Conservation (phyloP, 179 eudicot genomes). For the Beta corolliflora region DNA sequence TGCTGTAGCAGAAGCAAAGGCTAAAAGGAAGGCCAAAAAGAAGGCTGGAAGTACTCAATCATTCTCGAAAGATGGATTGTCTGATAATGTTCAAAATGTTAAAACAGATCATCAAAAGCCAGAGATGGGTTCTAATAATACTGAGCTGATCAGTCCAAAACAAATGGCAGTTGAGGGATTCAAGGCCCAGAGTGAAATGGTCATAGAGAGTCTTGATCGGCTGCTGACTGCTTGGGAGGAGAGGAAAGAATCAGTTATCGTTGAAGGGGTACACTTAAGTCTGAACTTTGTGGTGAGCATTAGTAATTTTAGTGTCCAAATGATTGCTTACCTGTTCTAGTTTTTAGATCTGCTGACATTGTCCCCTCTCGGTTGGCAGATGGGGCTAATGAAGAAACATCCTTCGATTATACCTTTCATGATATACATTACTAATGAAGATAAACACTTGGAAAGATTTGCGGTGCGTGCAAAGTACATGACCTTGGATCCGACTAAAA, state of each 20-base stretch:
- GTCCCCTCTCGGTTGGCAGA: conserved; percentile 47
- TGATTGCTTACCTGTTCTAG: background rate
- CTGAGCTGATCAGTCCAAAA: conserved; percentile 68
- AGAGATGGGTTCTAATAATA: conserved; percentile 39
- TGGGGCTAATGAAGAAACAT: conserved; percentile 99
- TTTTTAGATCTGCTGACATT: conserved; percentile 10
- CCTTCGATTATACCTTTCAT: conserved; percentile 95
- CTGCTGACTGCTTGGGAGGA: conserved; percentile 95
- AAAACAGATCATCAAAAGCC: conserved; percentile 40
- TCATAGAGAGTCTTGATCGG: conserved; percentile 93
- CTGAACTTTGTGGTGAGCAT: conserved; percentile 90
- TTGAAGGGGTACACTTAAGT: conserved; percentile 97
- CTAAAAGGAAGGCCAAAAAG: conserved; percentile 76
- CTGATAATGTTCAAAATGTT: conserved; percentile 39
- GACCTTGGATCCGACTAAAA: conserved; percentile 93
- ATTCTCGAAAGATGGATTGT: conserved; percentile 41
- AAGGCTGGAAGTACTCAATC: conserved; percentile 45
- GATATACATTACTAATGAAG: conserved; percentile 91
- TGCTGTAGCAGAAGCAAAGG: conserved; percentile 91
- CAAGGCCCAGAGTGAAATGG: conserved; percentile 99
- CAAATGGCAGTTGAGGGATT: conserved; percentile 95
- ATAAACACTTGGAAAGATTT: conserved; percentile 92
- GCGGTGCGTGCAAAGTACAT: conserved; percentile 98
- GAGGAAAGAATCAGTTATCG: conserved; percentile 86
- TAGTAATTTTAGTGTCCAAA: background rate